Conservation (phyloP, 306 rosid species). For the Dryas drummondii region DNA sequence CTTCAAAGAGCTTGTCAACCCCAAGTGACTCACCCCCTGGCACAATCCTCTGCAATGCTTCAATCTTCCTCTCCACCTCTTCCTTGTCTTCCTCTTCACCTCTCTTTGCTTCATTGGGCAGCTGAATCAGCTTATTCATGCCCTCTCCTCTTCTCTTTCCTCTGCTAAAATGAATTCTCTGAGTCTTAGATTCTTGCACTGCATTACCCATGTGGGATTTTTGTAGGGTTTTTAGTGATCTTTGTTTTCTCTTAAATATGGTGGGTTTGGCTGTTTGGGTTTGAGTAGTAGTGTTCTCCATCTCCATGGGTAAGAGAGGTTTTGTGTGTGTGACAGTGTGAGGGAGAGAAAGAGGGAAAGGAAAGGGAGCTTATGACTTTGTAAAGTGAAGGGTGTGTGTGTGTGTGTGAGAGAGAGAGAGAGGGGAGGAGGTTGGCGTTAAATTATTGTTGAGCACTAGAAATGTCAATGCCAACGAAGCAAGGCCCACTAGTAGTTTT, state of each 20-base stretch:
- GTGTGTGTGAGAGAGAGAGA: background rate
- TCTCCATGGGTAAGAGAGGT: slow-evolving; percentile 28
- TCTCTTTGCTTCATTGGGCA: background rate
- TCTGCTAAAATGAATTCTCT: background rate
- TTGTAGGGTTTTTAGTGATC: slow-evolving; percentile 9
- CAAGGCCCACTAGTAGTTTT: slow-evolving; percentile 57
- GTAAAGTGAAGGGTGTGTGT: background rate
- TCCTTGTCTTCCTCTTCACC: slow-evolving; percentile 37
- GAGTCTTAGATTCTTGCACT: slow-evolving; percentile 27
- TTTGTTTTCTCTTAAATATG: slow-evolving; percentile 36
- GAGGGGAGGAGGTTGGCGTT: slow-evolving; percentile 31
- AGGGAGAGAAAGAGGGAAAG: background rate
- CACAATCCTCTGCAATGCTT: slow-evolving; percentile 82
- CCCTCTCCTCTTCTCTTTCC: slow-evolving; percentile 12
- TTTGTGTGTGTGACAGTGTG: background rate
- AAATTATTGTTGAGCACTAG: slow-evolving; percentile 62
- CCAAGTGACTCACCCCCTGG: slow-evolving; percentile 74
- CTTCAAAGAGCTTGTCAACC: slow-evolving; percentile 78
- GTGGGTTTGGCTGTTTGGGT: slow-evolving; percentile 30
- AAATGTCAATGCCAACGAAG: slow-evolving; percentile 98
- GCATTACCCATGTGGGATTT: slow-evolving; percentile 11
- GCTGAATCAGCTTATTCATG: background rate
- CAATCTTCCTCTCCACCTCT: slow-evolving; percentile 72
- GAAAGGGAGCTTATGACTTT: background rate
- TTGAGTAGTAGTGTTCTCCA: background rate